A percentile compares a stretch with the other conserved stretches of the same genome.
These are phyloP conservation scores for Blastomyces silverae DNA, from an alignment of 2,329 filamentous ascomycete genomes.

Conservation along the genomic window DNA sequence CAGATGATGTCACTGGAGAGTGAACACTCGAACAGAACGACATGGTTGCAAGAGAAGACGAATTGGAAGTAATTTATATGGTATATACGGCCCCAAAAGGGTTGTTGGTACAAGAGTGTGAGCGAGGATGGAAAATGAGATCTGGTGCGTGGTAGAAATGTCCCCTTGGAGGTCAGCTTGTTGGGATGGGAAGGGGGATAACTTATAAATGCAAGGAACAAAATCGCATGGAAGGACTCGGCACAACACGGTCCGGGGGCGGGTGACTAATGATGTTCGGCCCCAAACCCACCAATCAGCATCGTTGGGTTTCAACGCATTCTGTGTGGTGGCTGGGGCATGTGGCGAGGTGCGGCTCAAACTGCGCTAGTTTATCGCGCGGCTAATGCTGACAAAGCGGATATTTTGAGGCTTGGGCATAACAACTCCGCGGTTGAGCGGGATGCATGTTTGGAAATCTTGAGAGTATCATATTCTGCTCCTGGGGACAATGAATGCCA, in stretches of 20 bases:
- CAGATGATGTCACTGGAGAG: conserved; percentile 44
- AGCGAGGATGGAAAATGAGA: neutral
- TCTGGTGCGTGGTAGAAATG: no score
- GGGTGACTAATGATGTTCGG: conserved; percentile 20
- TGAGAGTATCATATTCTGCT: neutral
- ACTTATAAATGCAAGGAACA: no score
- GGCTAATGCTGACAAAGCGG: conserved; percentile 11
- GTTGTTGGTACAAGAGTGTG: neutral
- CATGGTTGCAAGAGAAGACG: conserved; percentile 29
- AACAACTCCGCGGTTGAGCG: neutral
- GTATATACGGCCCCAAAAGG: neutral
- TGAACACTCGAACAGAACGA: conserved; percentile 35
- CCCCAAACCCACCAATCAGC: conserved; percentile 34
- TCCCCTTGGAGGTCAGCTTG: no score
- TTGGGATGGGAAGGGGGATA: no score
- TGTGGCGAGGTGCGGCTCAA: no score
- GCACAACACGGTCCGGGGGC: neutral
- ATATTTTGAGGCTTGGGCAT: neutral
- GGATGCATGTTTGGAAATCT: neutral
- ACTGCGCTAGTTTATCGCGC: neutral
- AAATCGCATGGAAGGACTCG: neutral
- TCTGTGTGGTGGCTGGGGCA: neutral
- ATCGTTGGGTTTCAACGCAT: conserved; percentile 35
- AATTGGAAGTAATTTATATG: conserved; percentile 12
- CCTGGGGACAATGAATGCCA: neutral